Conservation (phyloP, 176 grass and related monocot genomes). For the sorghum (Sorghum bicolor) region DNA sequence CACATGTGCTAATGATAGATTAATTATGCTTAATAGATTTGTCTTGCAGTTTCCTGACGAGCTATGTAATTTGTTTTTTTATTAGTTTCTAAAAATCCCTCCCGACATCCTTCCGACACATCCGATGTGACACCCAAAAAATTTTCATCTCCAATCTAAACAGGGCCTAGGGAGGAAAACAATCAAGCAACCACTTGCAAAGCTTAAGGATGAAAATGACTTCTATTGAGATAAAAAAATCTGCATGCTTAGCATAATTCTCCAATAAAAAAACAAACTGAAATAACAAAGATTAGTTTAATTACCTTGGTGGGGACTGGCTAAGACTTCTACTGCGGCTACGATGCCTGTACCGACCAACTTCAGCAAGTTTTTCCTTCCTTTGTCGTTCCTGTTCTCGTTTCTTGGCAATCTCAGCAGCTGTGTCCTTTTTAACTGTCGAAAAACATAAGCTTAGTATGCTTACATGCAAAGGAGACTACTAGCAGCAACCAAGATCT, state of each 20-base stretch:
- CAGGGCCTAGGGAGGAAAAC: not conserved
- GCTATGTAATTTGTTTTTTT: too few relatives aligned
- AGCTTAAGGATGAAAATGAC: not conserved
- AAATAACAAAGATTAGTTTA: constrained; percentile 11
- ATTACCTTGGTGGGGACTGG: constrained; percentile 83
- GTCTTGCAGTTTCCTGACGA: too few relatives aligned
- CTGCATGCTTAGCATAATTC: not conserved
- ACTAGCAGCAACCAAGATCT: constrained; percentile 2
- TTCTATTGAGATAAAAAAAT: not conserved
- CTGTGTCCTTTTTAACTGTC: constrained; percentile 92
- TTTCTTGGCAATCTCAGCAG: constrained; percentile 87
- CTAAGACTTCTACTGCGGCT: constrained; percentile 72
- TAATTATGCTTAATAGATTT: too few relatives aligned
- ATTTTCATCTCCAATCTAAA: too few relatives aligned
- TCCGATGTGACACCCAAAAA: too few relatives aligned
- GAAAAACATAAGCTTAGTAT: constrained; percentile 25
- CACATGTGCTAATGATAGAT: too few relatives aligned
- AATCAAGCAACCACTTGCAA: not conserved
- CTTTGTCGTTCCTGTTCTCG: constrained; percentile 79
- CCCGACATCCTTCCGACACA: too few relatives aligned
- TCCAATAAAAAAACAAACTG: not conserved
- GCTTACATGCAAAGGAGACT: constrained; percentile 5
- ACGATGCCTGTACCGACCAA: constrained; percentile 57
- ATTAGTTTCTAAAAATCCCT: too few relatives aligned
- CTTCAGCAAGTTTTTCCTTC: constrained; percentile 87